phyloP scores from a whole-genome alignment of 1,284 basidiomycete species.

The Kwoniella shivajii region DNA sequence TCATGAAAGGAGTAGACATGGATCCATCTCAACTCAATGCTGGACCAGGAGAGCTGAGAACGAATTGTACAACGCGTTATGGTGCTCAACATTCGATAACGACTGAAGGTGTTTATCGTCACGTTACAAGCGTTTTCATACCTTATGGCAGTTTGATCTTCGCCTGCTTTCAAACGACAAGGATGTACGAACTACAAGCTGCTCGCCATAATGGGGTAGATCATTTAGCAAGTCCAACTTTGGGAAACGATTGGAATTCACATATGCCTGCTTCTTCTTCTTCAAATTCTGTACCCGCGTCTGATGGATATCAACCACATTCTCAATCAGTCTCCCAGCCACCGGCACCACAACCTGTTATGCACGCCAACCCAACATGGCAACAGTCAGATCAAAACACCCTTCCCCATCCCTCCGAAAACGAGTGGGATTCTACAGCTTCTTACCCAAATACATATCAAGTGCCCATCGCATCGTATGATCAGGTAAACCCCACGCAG shows the following conservation, averaged over 20 bases:
- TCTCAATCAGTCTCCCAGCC: background rate
- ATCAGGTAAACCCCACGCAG: background rate
- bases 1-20: constrained; percentile 78
- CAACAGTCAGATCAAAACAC: background rate
- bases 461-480: background rate
- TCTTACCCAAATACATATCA: constrained; percentile 1
- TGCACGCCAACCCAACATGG: background rate
- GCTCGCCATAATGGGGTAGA: background rate
- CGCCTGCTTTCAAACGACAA: constrained; percentile 58
- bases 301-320: background rate
- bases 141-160: constrained; percentile 74
- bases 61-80: constrained; percentile 90
- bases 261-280: background rate
- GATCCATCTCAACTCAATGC: constrained; percentile 55
- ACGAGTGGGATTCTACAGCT: constrained; percentile 2
- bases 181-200: constrained; percentile 67
- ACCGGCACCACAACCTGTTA: no score
- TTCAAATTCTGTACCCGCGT: background rate
- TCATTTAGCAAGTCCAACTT: background rate
- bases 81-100: constrained; percentile 72
- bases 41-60: constrained; percentile 68
- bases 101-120: constrained; percentile 61
- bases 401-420: background rate
- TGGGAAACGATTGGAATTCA: background rate
- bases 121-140: constrained; percentile 88